Percentiles rank a stretch among this genome's conserved stretches.
phyloP scores from a whole-genome alignment of 768 basidiomycete genomes.

The Suillus weaverae region DNA sequence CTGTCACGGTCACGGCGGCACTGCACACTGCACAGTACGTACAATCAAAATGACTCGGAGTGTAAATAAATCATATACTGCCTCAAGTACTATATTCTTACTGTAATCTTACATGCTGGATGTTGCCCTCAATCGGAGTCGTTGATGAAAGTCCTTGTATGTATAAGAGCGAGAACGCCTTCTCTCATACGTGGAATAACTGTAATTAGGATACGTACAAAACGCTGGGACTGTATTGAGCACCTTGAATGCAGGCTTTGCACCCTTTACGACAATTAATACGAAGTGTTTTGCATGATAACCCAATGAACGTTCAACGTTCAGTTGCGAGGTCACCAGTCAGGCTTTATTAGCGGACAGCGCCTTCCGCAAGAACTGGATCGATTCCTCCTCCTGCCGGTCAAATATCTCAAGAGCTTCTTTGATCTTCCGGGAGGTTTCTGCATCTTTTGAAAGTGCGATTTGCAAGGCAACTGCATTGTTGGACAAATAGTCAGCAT shows the following conservation, averaged over 20 bases:
- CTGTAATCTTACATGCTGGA: not conserved
- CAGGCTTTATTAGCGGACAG: not conserved
- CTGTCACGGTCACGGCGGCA: not conserved
- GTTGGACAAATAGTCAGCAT: constrained; percentile 37
- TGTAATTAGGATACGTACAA: not conserved
- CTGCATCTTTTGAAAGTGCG: constrained; percentile 38
- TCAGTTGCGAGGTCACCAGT: not conserved
- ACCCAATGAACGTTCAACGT: not conserved
- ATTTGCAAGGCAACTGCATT: constrained; percentile 34
- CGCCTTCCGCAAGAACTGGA: constrained; percentile 25
- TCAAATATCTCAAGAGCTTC: constrained; percentile 48
- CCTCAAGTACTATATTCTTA: not conserved
- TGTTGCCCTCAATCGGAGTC: not conserved
- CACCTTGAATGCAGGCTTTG: not conserved
- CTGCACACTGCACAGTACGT: not conserved
- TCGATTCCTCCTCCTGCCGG: constrained; percentile 43
- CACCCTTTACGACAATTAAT: not conserved
- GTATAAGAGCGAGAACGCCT: not conserved
- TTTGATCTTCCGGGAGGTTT: constrained; percentile 41
- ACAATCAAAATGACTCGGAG: not conserved
- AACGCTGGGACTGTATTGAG: not conserved
- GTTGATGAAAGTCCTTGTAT: not conserved
- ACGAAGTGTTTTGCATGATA: not conserved
- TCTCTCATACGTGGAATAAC: not conserved
- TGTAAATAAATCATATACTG: not conserved